phyloP scores from a whole-genome alignment of 2,329 filamentous ascomycete genomes.

The Stagonosporopsis cucurbitacearum region DNA sequence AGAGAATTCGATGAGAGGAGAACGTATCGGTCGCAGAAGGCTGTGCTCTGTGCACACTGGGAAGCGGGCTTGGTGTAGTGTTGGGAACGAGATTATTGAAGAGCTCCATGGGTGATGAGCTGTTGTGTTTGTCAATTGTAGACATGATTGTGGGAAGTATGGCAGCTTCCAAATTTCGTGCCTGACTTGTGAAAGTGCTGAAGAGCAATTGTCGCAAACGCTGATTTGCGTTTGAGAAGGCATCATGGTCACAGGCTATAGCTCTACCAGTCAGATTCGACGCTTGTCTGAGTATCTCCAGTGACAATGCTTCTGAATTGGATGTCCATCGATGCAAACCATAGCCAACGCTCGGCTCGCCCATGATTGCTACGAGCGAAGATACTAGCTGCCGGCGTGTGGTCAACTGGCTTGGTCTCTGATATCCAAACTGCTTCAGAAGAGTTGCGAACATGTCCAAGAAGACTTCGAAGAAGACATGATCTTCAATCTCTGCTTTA shows the following conservation, averaged over 20 bases:
- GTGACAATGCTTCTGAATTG: constrained; percentile 53
- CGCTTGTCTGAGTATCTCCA: constrained; percentile 55
- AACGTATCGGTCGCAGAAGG: constrained; percentile 35
- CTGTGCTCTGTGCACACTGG: constrained; percentile 19
- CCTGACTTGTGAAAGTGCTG: constrained; percentile 41
- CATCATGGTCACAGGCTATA: constrained; percentile 40
- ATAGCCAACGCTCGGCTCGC: constrained; percentile 33
- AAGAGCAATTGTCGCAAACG: constrained; percentile 45
- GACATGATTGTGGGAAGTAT: constrained; percentile 38
- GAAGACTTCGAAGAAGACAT: constrained; percentile 63
- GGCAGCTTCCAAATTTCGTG: constrained; percentile 34
- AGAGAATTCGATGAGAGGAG: constrained; percentile 17
- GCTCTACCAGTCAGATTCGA: constrained; percentile 42
- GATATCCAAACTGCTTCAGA: constrained; percentile 33
- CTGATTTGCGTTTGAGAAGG: constrained; percentile 46
- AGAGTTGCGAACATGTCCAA: constrained; percentile 55
- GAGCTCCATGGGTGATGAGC: constrained; percentile 51
- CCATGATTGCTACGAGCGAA: constrained; percentile 51
- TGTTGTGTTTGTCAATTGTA: constrained; percentile 40
- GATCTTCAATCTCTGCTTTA: constrained; percentile 60
- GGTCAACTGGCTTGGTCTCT: constrained; percentile 27
- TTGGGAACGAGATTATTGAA: constrained; percentile 51
- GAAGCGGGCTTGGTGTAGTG: constrained; percentile 20
- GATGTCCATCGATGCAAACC: constrained; percentile 48
- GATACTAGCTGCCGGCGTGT: constrained; percentile 35